Base-by-base conservation (phyloP, 352 stramenopile genomes). In the Thraustotheca clavata region DNA sequence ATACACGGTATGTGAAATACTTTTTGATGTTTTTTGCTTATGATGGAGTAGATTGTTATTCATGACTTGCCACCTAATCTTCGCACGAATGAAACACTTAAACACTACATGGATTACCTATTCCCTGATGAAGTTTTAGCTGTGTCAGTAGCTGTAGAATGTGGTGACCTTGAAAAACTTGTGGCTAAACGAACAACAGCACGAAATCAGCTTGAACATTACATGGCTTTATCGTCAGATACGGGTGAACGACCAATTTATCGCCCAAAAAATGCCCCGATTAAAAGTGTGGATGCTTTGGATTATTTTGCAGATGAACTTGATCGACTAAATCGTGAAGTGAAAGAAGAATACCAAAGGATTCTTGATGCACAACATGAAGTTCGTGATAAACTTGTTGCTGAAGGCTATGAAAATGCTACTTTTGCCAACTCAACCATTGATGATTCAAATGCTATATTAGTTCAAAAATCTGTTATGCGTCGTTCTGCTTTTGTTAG, bases 91-190 rank as follows among this genome's bases (percentile, higher is more conserved):
- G 67, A 78, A 26, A 88, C 78, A 27, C 75, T 92, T 24, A 71
- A 87, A 54, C 74, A 76, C 32, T 92, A 92, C 65, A 76, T 92
- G 73, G 55, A 66, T 49, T 79, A 83, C 46, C 73, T 92, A 24
- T 92, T 92, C 52, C 83, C 83, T 4, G 63, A 71, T 60, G 70
- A 76, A 1, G 68, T 89, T 12, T 75, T 75, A 60, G 75, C 71
- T 29, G 83, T 89, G 38, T 87, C 88, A 54, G 75, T 92, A 29
- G 76, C 79, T 5, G 57, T 90, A 27, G 83, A 92, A 68, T 90
- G 83, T 63, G 62, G 68, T 0, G 73, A 72, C 14, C 50, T 92
- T 12, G 76, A 89, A 34, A 63, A 71, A 2, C 63, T 86, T 27
- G 77, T 89, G 1, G 69, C 68, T 4, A 73, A 80, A 63, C 80